Conservation (phyloP, 441 rosid species). For the Brassica hybrid region DNA sequence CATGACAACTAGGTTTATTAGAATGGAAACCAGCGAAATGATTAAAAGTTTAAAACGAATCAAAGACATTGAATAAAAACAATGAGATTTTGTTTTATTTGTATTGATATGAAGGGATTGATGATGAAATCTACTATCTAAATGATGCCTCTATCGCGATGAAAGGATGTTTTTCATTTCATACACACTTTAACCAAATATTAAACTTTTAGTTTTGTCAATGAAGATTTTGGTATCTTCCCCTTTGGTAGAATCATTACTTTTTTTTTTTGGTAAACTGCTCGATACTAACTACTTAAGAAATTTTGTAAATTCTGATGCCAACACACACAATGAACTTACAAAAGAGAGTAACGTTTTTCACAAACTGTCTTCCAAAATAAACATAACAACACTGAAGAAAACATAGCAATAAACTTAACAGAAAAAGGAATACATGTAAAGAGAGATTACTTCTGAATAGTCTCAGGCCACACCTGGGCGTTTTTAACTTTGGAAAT, state of each 20-base stretch:
- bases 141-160: not conserved
- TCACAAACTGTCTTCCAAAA: slow-evolving; percentile 35
- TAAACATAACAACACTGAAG: slow-evolving; percentile 1
- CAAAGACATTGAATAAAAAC: not conserved
- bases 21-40: not conserved
- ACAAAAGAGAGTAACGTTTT: slow-evolving; percentile 4
- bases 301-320: not conserved
- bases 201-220: not conserved
- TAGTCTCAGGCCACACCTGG: slow-evolving; percentile 65
- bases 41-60: not conserved
- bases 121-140: not conserved
- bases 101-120: not conserved
- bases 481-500: slow-evolving; percentile 90
- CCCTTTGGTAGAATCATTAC: no score
- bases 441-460: slow-evolving; percentile 18
- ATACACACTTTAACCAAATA: not conserved
- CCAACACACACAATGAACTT: slow-evolving; percentile 11
- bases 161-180: not conserved
- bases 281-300: not conserved
- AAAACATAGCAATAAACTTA: not conserved
- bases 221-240: not conserved
- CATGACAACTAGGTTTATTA: no score
- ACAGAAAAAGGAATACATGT: not conserved
- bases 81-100: not conserved
- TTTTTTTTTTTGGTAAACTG: not conserved